Base-by-base conservation (phyloP, 208 protist genomes). In the Crithidia mellificae region DNA sequence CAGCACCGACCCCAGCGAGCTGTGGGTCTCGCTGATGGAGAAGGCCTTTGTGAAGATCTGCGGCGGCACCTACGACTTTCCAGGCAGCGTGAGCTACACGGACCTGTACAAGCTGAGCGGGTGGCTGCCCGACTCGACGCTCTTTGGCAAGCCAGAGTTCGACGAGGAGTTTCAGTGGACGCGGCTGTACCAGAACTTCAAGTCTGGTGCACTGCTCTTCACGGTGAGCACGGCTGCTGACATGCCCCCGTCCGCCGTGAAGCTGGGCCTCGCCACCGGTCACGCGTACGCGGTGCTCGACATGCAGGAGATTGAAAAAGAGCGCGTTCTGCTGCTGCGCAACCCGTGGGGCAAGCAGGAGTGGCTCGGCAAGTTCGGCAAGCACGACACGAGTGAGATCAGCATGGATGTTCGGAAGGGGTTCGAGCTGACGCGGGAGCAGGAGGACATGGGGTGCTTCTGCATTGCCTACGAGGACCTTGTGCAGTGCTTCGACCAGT, bases 81-180 rank as follows among this genome's bases (percentile, higher is more conserved):
- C 85, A 2, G 91, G 91, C 30, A 94, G 88, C 65, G 90, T 67
- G 38, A 92, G 87, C 72, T 78, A 77, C 71, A 78, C 74, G n/a
- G 91, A 97, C 52, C 68, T 97, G 22, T 96, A 95, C 80, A 91
- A 90, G 63, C 77, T 97, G 20, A 90, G 77, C 50, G 93, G 90
- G 7, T 97, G 89, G 88, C 74, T 97, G 34, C 93, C 93, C 1
- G 90, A 97, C 64, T 70, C 62, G 6, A 61, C 89, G 19, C 46
- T 51, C 11, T 75, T 69, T 24, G 70, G 59, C 55, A 69, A 68
- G 56, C 70, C 70, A 27, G 72, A 76, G 32, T 85, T 94, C 53
- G 77, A 94, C 74, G 41, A 62, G 4, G 80, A 96, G 54, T 78
- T 76, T 44, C 81, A 96, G 68, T 97, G 93, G 91, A 70, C 47